These are phyloP conservation scores for Solanum chmielewskii DNA, from an alignment of 257 asterid species.

Conservation along the genomic window DNA sequence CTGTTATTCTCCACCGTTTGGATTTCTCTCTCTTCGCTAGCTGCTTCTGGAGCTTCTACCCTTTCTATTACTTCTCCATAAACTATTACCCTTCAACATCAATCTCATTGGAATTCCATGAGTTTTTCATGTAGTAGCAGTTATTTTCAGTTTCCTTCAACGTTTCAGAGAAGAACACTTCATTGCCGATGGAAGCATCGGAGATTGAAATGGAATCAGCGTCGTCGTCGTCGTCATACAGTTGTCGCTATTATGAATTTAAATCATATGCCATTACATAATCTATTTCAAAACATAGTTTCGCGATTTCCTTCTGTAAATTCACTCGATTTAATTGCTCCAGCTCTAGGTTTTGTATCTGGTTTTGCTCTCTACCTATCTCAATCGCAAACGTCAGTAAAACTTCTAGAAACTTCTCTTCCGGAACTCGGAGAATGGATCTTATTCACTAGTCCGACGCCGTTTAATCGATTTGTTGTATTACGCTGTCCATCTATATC, in stretches of 20 bases:
- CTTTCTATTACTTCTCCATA: not conserved
- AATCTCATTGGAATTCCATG: conserved; percentile 17
- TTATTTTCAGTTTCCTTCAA: not conserved
- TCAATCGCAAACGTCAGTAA: conserved; percentile 1
- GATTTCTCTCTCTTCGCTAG: not conserved
- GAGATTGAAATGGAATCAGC: not conserved
- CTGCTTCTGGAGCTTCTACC: not conserved
- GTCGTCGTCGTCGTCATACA: not conserved
- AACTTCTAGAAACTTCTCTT: not conserved
- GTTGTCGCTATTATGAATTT: not conserved
- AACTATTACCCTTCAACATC: not conserved
- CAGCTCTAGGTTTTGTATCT: conserved; percentile 64
- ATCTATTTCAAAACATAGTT: conserved; percentile 34
- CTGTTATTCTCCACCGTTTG: not conserved
- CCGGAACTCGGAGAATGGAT: conserved; percentile 70
- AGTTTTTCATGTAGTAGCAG: conserved; percentile 18
- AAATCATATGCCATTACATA: conserved; percentile 26
- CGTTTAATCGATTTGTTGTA: conserved; percentile 81
- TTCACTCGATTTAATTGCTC: conserved; percentile 43
- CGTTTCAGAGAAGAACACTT: conserved; percentile 1
- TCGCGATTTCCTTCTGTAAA: conserved; percentile 41
- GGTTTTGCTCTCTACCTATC: conserved; percentile 50
- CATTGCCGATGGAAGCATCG: conserved; percentile 59
- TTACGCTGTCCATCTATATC: conserved; percentile 77
- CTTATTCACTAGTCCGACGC: conserved; percentile 72